phyloP scores from a whole-genome alignment of 805 yeast genomes.

The Metschnikowia lunata region DNA sequence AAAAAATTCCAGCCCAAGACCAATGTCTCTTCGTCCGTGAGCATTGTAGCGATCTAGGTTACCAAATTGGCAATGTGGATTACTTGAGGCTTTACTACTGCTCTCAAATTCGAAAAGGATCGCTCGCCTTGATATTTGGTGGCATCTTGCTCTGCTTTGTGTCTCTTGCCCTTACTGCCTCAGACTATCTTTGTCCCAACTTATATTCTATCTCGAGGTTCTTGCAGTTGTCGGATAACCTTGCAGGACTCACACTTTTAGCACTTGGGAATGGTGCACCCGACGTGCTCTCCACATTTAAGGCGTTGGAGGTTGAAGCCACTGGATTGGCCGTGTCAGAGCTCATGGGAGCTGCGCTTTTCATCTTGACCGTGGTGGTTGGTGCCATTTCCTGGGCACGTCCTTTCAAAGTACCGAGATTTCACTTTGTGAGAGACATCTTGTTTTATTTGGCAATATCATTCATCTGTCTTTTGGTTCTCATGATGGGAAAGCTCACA shows the following conservation, averaged over 20 bases:
- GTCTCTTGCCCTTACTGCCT: conserved; percentile 72
- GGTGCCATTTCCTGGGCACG: conserved; percentile 71
- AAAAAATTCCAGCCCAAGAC: conserved; percentile 16
- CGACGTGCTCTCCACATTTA: conserved; percentile 78
- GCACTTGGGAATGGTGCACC: conserved; percentile 94
- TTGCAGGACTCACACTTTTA: conserved; percentile 81
- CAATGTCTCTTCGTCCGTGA: conserved; percentile 36
- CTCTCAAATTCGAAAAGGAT: conserved; percentile 6
- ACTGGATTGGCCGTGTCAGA: conserved; percentile 84
- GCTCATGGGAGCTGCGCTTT: conserved; percentile 84
- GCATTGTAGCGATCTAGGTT: conserved; percentile 27
- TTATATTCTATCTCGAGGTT: conserved; percentile 58
- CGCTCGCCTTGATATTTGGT: conserved; percentile 16
- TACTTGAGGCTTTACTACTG: conserved; percentile 37
- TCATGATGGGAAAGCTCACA: conserved; percentile 52
- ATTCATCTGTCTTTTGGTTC: conserved; percentile 45
- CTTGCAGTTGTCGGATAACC: conserved; percentile 63
- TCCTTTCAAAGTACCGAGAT: conserved; percentile 55
- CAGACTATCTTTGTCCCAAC: conserved; percentile 79
- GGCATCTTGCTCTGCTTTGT: conserved; percentile 47
- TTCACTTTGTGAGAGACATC: conserved; percentile 57
- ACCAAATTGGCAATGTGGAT: conserved; percentile 32
- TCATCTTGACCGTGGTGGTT: conserved; percentile 72
- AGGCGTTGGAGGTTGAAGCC: conserved; percentile 70
- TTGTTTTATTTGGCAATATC: conserved; percentile 51